A percentile compares a stretch with the other conserved stretches of the same genome.
phyloP scores from a whole-genome alignment of 2,329 filamentous ascomycete species.

The Cytospora paraplurivora region DNA sequence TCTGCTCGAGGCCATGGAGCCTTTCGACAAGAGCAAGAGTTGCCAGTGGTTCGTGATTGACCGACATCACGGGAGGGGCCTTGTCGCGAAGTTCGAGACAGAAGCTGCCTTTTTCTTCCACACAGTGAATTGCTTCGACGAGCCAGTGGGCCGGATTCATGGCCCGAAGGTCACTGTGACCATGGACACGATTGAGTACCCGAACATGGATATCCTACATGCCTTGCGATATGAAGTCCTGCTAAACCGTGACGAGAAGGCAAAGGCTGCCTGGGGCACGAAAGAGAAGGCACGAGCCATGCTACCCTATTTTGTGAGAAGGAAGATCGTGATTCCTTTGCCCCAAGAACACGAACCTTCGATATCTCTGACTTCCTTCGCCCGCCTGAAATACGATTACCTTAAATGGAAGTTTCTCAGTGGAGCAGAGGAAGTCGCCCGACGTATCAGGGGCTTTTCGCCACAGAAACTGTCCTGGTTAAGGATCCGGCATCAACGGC shows the following conservation, averaged over 20 bases:
- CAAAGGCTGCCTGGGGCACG: conserved; percentile 46
- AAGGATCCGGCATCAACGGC: neutral
- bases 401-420: neutral
- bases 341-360: neutral
- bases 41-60: conserved; percentile 77
- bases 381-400: neutral
- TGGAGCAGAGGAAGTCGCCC: neutral
- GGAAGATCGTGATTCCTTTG: conserved; percentile 44
- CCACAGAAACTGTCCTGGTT: neutral
- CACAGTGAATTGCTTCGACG: conserved; percentile 75
- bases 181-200: conserved; percentile 63
- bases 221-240: conserved; percentile 71
- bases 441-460: neutral
- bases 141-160: conserved; percentile 38
- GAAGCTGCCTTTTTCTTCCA: conserved; percentile 79
- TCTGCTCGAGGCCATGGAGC: conserved; percentile 66
- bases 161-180: neutral
- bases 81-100: conserved; percentile 70
- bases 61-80: conserved; percentile 59
- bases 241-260: conserved; percentile 52
- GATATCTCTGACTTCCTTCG: neutral
- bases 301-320: conserved; percentile 46
- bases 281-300: conserved; percentile 42
- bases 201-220: conserved; percentile 65
- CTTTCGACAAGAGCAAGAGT: conserved; percentile 58